A percentile compares a stretch with the other conserved stretches of the same genome.
Evolutionary conservation across 306 rosid species (phyloP).

Genomic region (Malus orientalis): DNA sequence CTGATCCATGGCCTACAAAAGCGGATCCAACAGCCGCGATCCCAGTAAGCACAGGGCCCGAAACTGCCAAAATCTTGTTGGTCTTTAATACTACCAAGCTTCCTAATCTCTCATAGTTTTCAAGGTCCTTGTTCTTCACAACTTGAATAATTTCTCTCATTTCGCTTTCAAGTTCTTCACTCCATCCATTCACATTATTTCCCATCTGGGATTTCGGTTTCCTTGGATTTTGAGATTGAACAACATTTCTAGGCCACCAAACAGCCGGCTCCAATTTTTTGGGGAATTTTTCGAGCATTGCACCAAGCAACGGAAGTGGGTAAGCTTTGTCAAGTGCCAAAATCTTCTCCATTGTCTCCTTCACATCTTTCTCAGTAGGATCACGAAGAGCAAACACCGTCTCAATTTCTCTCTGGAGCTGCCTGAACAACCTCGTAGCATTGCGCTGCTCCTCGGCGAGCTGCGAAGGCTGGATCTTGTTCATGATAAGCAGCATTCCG

Average conservation of each 20-base stretch:
- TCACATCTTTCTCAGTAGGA: slow-evolving; percentile 36
- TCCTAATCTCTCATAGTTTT: slow-evolving; percentile 63
- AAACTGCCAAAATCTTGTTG: slow-evolving; percentile 49
- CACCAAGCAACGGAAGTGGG: slow-evolving; percentile 75
- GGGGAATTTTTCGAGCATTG: slow-evolving; percentile 76
- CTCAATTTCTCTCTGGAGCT: slow-evolving; percentile 34
- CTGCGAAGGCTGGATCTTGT: slow-evolving; percentile 80
- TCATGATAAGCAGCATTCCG: slow-evolving; percentile 47
- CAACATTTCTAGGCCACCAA: slow-evolving; percentile 59
- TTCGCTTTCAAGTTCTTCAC: slow-evolving; percentile 39
- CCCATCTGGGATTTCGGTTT: background rate
- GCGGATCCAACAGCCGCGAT: slow-evolving; percentile 52
- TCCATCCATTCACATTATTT: slow-evolving; percentile 48
- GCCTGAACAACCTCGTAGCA: slow-evolving; percentile 53
- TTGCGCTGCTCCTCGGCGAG: slow-evolving; percentile 78
- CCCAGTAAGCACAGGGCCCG: slow-evolving; percentile 68
- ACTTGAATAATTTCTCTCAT: slow-evolving; percentile 49
- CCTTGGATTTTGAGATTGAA: background rate
- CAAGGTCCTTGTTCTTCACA: slow-evolving; percentile 43
- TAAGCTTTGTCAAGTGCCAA: slow-evolving; percentile 65
- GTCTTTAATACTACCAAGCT: slow-evolving; percentile 39
- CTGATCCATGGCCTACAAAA: slow-evolving; percentile 32
- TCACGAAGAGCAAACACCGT: slow-evolving; percentile 24
- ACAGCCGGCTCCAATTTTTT: slow-evolving; percentile 43
- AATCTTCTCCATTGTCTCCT: slow-evolving; percentile 37